Percentiles rank a stretch among this genome's conserved stretches.
phyloP scores from a whole-genome alignment of 306 rosid genomes.

The Quercus robur region DNA sequence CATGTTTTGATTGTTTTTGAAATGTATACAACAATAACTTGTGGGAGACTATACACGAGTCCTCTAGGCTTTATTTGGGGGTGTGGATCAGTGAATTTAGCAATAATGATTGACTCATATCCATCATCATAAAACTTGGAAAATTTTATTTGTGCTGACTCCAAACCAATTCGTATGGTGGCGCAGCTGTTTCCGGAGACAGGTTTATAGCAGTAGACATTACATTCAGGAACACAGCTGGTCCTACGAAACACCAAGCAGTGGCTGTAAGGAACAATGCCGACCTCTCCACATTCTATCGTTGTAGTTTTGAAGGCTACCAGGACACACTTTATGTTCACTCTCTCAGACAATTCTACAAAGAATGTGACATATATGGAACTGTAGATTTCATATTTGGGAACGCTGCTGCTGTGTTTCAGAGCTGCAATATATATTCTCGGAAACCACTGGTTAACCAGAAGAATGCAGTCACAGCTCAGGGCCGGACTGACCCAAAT shows the following conservation, averaged over 20 bases:
- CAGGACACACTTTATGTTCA: slow-evolving; percentile 85
- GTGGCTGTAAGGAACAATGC: slow-evolving; percentile 78
- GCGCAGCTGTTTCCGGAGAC: slow-evolving; percentile 71
- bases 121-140: too few relatives aligned
- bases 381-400: slow-evolving; percentile 83
- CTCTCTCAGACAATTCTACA: slow-evolving; percentile 73
- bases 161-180: not conserved
- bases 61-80: not conserved
- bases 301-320: slow-evolving; percentile 83
- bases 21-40: not conserved
- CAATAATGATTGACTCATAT: not conserved
- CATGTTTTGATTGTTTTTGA: too few relatives aligned
- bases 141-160: not conserved
- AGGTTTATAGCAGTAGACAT: slow-evolving; percentile 68
- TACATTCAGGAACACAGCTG: slow-evolving; percentile 80
- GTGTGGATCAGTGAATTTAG: not conserved
- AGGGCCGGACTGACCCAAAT: slow-evolving; percentile 66
- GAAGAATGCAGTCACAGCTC: slow-evolving; percentile 60
- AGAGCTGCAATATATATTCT: slow-evolving; percentile 52
- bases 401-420: slow-evolving; percentile 73
- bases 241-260: slow-evolving; percentile 80
- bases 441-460: slow-evolving; percentile 50
- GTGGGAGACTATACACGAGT: not conserved
- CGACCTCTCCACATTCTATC: slow-evolving; percentile 68
- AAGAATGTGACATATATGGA: slow-evolving; percentile 66